Evolutionary conservation across 352 stramenopile genomes (phyloP).

Genomic region (Globisporangium ultimum): DNA sequence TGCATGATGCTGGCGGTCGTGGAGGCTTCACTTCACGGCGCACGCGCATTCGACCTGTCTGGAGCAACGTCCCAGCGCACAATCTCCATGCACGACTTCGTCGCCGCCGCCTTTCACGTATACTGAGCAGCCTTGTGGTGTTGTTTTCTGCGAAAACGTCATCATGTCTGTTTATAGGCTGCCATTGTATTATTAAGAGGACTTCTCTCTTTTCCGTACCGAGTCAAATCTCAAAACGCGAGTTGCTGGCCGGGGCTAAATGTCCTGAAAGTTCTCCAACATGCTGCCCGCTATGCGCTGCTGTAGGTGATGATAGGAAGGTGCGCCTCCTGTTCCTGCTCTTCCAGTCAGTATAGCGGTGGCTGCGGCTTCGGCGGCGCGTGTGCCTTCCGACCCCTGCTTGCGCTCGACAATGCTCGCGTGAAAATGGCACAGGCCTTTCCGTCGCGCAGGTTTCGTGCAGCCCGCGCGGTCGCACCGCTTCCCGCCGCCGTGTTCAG

Average conservation of each 20-base stretch:
- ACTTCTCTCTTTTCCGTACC: background rate
- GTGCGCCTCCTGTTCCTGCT: background rate
- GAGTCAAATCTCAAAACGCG: background rate
- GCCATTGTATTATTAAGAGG: slow-evolving; percentile 6
- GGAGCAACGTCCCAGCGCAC: too few species aligned
- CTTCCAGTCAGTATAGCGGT: background rate
- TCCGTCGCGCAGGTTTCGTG: slow-evolving; percentile 11
- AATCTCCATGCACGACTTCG: too few species aligned
- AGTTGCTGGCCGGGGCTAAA: background rate
- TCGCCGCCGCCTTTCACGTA: too few species aligned
- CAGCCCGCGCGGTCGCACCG: slow-evolving; percentile 41
- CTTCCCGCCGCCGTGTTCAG: slow-evolving; percentile 80
- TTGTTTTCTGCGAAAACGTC: too few species aligned
- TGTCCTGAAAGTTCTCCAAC: slow-evolving; percentile 4
- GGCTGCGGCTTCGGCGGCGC: background rate
- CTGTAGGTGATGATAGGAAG: background rate
- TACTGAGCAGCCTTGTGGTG: too few species aligned
- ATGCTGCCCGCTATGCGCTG: background rate
- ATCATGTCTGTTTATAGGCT: background rate
- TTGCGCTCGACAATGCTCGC: slow-evolving; percentile 11
- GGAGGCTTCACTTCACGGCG: background rate
- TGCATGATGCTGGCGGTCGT: background rate
- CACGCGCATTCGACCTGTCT: background rate
- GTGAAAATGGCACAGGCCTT: slow-evolving; percentile 10
- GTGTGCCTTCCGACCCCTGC: background rate